A percentile compares a stretch with the other conserved stretches of the same genome.
Conservation (phyloP, 1,284 basidiomycete genomes). For the Cerrena zonata region DNA sequence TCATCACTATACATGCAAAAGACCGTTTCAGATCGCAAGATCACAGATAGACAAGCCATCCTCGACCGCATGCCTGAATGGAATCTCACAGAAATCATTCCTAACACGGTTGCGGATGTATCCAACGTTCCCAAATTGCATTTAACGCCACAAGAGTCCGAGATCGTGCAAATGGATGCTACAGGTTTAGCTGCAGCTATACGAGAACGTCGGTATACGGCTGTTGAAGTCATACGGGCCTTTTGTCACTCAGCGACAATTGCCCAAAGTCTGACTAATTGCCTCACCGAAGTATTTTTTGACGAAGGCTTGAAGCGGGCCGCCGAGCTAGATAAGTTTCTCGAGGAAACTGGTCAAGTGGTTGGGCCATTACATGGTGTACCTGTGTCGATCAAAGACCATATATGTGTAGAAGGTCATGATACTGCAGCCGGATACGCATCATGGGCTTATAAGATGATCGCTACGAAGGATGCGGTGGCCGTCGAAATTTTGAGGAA, state of each 20-base stretch:
- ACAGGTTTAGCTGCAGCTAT: constrained; percentile 28
- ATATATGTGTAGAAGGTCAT: constrained; percentile 42
- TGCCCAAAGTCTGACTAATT: constrained; percentile 42
- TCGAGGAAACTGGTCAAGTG: constrained; percentile 40
- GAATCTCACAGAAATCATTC: constrained; percentile 22
- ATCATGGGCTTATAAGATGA: constrained; percentile 41
- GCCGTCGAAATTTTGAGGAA: constrained; percentile 42
- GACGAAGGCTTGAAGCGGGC: constrained; percentile 49
- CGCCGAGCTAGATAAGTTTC: constrained; percentile 42
- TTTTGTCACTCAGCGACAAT: constrained; percentile 33
- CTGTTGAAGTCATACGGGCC: constrained; percentile 30
- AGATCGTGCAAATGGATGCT: constrained; percentile 32
- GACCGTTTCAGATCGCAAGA: constrained; percentile 23
- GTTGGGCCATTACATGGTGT: constrained; percentile 59
- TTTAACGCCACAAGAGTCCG: constrained; percentile 27
- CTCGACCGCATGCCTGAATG: constrained; percentile 28
- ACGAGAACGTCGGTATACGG: constrained; percentile 27
- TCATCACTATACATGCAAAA: constrained; percentile 13
- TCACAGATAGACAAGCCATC: constrained; percentile 25
- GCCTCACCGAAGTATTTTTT: constrained; percentile 52
- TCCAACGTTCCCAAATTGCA: constrained; percentile 24
- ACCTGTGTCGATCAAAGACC: constrained; percentile 54
- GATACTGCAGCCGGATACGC: constrained; percentile 48
- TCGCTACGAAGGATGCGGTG: constrained; percentile 39
- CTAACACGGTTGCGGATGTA: constrained; percentile 24